Evolutionary conservation across 1,139 yeast genomes (phyloP), one percentile per base, ranked within the genome.

Genomic region (Debaryomyces udenii): DNA sequence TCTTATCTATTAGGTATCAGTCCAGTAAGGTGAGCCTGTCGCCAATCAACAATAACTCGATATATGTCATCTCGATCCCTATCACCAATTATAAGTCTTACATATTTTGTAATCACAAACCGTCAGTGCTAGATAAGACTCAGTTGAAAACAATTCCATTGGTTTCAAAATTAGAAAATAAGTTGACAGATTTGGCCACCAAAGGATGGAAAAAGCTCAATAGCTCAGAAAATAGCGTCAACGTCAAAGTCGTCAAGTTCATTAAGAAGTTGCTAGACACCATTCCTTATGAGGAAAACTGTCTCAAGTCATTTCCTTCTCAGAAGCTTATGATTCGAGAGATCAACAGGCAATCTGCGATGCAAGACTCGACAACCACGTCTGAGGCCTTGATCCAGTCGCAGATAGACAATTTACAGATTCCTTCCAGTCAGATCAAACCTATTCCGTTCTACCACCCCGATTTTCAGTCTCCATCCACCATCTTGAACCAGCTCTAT

Each of bases 21-120:
- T 33, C 38, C 9, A 38, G 20, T 16, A 10, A 18, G 15, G 34
- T 35, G 17, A 17, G 15, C 11, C 18, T 6, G 23, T 14, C 34
- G 15, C 23, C 29, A 14, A 44, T 46, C 33, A 40, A 48, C 31
- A 46, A 45, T 29, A 48, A 60, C 29, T 59, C 79, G 6, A 70
- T 78, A 29, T 79, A 75, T 48, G 64, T 82, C 14, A 62, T 82
- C 64, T 66, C 84, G 9, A 62, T 84, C 5, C 93, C 93, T 3
- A 66, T 85, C 15, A 82, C 87, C 4, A 68, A 78, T 3, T 58
- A 68, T 36, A 73, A 72, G 45, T 74, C 83, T 4, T 84, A 71
- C 55, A 60, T 84, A 10, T 78, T 81, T 53, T 83, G 84, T 59
- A 76, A 80, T 55, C 86, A 82, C 53, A 65, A 72, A 31, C 72